Evolutionary conservation across 2,329 filamentous ascomycete species (phyloP), one percentile per base, ranked within the genome.

Genomic region (Calonectria hongkongensis): DNA sequence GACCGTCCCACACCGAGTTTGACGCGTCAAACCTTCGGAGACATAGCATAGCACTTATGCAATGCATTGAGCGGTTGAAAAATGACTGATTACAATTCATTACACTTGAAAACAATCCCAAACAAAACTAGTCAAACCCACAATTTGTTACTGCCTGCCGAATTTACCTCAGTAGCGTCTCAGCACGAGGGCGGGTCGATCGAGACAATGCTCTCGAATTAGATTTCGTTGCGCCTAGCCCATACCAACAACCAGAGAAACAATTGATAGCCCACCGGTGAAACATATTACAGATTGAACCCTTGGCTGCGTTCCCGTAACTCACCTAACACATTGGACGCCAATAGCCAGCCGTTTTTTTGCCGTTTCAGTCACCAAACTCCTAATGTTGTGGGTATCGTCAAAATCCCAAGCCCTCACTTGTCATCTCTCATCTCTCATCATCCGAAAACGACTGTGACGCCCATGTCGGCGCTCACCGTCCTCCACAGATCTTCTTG

Each of bases 391-490:
- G 27, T 51, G 76, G 78, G 78, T 79, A 79, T 79, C 78, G 70
- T 70, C 28, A 65, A 66, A 50, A 43, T 33, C n/a, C 39, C 51
- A 45, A 30, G 33, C 43, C 13, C 25, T 21, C 25, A 27, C 27
- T 65, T 71, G 43, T 10, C 36, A 36, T 21, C 30, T 21, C 69
- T 73, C 62, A 36, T 36, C 33, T 36, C 33, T 13, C 33, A 36
- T 36, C 33, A 80, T 48, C 90, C 90, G 84, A 92, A 91, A 36
- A 92, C 89, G 78, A 92, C 88, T 62, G 85, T 89, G 25, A 91
- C 85, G 2, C 89, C 90, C 86, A 89, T 89, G 73, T 91, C 89
- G 70, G 86, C 83, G 77, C 89, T 90, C n/a, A 92, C 87, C 66
- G 83, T 83, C 79, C 89, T 86, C 90, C 90, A 92, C 48, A 90